Base-by-base conservation (phyloP, 345 rosid genomes). In the Passiflora organensis region DNA sequence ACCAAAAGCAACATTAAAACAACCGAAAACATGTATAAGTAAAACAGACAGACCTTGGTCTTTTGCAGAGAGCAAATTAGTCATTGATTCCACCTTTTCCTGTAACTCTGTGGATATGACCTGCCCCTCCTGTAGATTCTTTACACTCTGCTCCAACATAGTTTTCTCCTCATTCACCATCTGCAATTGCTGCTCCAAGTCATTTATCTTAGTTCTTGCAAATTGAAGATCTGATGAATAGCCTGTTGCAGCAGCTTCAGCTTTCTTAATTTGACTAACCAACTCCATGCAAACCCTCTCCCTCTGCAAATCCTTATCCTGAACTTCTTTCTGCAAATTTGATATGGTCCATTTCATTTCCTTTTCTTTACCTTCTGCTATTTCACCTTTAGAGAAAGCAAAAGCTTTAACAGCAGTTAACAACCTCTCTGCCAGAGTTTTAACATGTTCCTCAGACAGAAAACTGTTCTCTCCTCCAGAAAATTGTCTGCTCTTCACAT, bases 321-420 rank as follows among this genome's bases (percentile, higher is more conserved):
- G 91, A n/a, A 93, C 82, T 81, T 82, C 91, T 69, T 75, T 86
- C 78, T 76, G 91, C 83, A 86, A 78, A 75, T 79, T 80, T 66
- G 81, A 70, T 28, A 84, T 78, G 43, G 73, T 79, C 6, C 58
- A 47, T 71, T 82, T 83, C 93, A 82, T 80, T 71, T 84, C 93
- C 72, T 82, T 80, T 53, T 70, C 77, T 44, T 72, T 77, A 52
- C 65, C 74, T 54, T 82, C 90, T 28, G 64, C 43, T 37, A 62
- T 62, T 59, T 76, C 85, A 58, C 77, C 67, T 76, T 76, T 80
- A 47, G 68, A 64, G 60, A 49, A 43, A 55, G 69, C 60, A 69
- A 80, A 78, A 39, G 66, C 81, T 65, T 78, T 84, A 32, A 81
- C 64, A 59, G 79, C 70, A 34, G 48, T 71, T 2, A 75, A 59